Conservation (phyloP, 1,284 basidiomycete genomes). For the Malassezia cuniculi region DNA sequence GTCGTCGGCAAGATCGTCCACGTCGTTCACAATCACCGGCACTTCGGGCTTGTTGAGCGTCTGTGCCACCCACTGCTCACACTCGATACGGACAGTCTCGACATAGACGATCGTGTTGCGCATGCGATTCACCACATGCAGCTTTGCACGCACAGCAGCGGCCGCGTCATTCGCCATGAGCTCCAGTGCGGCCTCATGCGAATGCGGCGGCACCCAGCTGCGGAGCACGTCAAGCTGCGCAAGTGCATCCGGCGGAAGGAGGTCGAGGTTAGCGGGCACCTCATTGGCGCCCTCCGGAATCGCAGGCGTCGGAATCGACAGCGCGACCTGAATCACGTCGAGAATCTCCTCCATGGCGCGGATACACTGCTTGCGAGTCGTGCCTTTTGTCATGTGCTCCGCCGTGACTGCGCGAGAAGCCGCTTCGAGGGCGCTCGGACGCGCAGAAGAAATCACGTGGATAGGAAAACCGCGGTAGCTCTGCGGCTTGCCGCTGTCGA, state of each 20-base stretch:
- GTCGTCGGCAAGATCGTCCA: conserved; percentile 1
- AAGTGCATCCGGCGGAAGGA: conserved; percentile 55
- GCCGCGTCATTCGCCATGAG: conserved; percentile 75
- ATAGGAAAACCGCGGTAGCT: too few relatives aligned
- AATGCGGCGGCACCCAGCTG: conserved; percentile 20
- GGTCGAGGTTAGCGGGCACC: conserved; percentile 78
- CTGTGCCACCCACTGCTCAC: conserved; percentile 72
- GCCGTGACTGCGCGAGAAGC: too few relatives aligned
- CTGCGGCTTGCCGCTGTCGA: conserved; percentile 20
- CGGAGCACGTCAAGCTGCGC: conserved; percentile 28
- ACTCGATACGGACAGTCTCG: conserved; percentile 91
- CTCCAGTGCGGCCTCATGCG: conserved; percentile 63
- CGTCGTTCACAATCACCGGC: conserved; percentile 9
- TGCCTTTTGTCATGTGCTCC: too few relatives aligned
- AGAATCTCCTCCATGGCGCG: conserved; percentile 17
- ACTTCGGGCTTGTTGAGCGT: conserved; percentile 47
- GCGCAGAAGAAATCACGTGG: too few relatives aligned
- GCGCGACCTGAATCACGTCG: conserved; percentile 65
- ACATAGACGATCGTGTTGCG: conserved; percentile 95
- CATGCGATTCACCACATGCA: conserved; percentile 87
- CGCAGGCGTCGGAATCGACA: conserved; percentile 76
- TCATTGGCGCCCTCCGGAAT: conserved; percentile 70
- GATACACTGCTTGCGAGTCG: background rate
- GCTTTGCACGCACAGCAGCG: conserved; percentile 76
- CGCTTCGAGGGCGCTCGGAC: too few relatives aligned